phyloP scores from a whole-genome alignment of 176 grass and related monocot species.

The Oryza punctata region DNA sequence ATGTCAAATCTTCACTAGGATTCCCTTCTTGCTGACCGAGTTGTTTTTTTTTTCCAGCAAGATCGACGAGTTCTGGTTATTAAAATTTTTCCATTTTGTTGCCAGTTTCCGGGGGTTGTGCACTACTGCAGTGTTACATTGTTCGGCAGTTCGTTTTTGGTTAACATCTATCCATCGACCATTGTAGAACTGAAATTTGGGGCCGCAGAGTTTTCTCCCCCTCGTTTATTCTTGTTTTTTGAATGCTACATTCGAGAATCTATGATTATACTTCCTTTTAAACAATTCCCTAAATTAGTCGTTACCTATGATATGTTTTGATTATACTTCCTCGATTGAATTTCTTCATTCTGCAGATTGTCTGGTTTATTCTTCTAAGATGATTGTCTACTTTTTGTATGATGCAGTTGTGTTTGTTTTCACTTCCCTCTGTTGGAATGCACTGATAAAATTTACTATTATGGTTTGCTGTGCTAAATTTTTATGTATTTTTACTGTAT shows the following conservation, averaged over 20 bases:
- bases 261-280: background rate
- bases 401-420: background rate
- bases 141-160: background rate
- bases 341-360: background rate
- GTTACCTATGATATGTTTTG: background rate
- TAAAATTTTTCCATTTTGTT: background rate
- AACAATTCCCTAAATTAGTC: background rate
- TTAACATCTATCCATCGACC: background rate
- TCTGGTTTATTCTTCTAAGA: background rate
- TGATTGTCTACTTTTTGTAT: background rate
- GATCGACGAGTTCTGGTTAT: background rate
- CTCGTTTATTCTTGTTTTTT: background rate
- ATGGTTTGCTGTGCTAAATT: background rate
- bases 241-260: background rate
- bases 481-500: background rate
- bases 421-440: background rate
- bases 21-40: background rate
- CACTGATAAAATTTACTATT: background rate
- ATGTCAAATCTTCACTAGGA: background rate
- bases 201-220: background rate
- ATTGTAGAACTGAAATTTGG: background rate
- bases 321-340: background rate
- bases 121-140: background rate
- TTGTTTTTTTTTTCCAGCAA: constrained; percentile 11
- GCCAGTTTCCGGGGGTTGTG: background rate